These are phyloP conservation scores for Schizosaccharomyces lindneri DNA, from an alignment of 805 yeast genomes.

Conservation along the genomic window DNA sequence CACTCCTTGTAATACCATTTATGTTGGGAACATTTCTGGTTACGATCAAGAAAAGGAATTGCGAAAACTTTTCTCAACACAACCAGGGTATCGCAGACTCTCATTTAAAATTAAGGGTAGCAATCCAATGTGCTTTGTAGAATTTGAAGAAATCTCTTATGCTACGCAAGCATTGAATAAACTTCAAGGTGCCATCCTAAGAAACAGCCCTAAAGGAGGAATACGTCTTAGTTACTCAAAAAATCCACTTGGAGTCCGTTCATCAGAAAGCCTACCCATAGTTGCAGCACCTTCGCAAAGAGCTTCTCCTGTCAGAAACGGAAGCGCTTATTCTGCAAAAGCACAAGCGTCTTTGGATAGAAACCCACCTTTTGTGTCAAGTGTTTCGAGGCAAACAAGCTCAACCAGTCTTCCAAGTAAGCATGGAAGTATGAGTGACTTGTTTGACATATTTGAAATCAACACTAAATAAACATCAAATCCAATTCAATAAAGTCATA, in stretches of 20 bases:
- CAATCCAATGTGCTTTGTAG: conserved; percentile 98
- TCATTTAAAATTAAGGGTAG: conserved; percentile 67
- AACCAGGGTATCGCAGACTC: conserved; percentile 75
- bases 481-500: too few species aligned
- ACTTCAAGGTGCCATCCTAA: conserved; percentile 74
- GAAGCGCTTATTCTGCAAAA: background rate
- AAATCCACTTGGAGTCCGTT: conserved; percentile 85
- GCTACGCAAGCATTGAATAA: conserved; percentile 90
- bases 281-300: background rate
- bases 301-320: background rate
- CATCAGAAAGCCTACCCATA: background rate
- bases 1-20: conserved; percentile 92
- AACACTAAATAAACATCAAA: background rate
- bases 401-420: background rate
- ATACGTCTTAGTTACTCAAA: conserved; percentile 82
- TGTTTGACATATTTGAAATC: background rate
- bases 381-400: background rate
- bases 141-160: conserved; percentile 81
- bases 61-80: conserved; percentile 63
- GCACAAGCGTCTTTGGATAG: background rate
- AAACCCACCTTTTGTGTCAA: background rate
- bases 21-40: conserved; percentile 91
- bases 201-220: conserved; percentile 79
- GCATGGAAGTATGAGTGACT: background rate
- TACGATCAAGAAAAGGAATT: conserved; percentile 89